Base-by-base conservation (phyloP, 2,329 filamentous ascomycete species). In the Trichoderma simmonsii region DNA sequence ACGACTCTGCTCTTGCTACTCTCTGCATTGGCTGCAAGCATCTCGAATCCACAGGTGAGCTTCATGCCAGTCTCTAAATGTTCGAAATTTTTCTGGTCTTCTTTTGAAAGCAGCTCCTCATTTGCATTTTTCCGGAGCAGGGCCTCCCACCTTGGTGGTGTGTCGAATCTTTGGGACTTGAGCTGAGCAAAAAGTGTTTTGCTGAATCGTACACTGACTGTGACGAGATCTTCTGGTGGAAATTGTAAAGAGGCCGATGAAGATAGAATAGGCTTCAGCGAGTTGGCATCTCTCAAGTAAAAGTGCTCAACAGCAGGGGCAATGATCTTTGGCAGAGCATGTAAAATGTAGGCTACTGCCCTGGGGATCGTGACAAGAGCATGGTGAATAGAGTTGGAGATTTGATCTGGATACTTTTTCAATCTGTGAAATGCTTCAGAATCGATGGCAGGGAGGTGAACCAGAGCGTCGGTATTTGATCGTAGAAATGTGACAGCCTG, bases 111-210 rank as follows among this genome's bases (percentile, higher is more conserved):
- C 30, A 32, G 70, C n/a, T 73, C 74, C 21, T 75, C 73, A 6
- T 75, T 75, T 18, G 71, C 71, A n/a, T 73, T 72, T 12, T 77
- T 59, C n/a, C 39, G 75, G 4, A 79, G 70, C 12, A 77, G 26
- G 18, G 79, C 76, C 74, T 79, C 83, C 89, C 85, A 90, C 48
- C 76, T 83, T 30, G 85, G 83, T 3, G 90, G 90, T 0, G 92
- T 86, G 1, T 89, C 84, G 64, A 98, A 98, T 28, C 92, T 88
- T 79, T 99, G 96, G 18, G 93, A 94, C 73, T 91, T 92, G 8
- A 99, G 83, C 79, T 99, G 96, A 6, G 97, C 96, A 79, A 93
- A 99, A 3, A 97, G 89, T 0, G 97, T 91, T 79, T 91, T 94
- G 4, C 94, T 97, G 80, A 98, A 98, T 59, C 88, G 90, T 34